Conservation (phyloP, 495 filamentous ascomycete species). For the Daldinia concentrica region DNA sequence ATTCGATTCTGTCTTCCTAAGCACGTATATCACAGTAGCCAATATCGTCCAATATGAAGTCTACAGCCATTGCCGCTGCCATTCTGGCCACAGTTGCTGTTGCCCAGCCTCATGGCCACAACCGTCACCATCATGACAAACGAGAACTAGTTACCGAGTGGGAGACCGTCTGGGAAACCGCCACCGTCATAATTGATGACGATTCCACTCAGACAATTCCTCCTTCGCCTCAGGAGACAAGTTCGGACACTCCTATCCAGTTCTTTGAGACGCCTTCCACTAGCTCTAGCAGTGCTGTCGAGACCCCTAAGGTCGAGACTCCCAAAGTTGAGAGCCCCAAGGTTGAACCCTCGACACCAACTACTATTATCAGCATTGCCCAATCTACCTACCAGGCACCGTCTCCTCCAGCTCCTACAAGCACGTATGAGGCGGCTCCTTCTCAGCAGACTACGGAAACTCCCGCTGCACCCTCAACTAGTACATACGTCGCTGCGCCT, state of each 20-base stretch:
- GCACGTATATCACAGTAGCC: conserved; percentile 12
- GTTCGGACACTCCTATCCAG: conserved; percentile 45
- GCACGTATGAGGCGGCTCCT: conserved; percentile 19
- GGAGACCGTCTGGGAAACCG: conserved; percentile 58
- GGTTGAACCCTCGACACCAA: conserved; percentile 11
- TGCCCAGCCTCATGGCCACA: conserved; percentile 57
- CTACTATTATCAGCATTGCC: conserved; percentile 23
- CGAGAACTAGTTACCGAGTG: conserved; percentile 57
- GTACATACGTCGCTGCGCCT: conserved; percentile 21
- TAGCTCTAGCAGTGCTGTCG: conserved; percentile 15
- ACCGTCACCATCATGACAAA: conserved; percentile 53
- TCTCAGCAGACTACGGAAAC: conserved; percentile 13
- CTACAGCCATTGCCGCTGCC: conserved; percentile 51
- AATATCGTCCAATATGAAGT: conserved; percentile 57
- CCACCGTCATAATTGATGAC: conserved; percentile 57
- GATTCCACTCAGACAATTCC: conserved; percentile 52
- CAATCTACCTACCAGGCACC: conserved; percentile 27
- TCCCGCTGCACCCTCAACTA: conserved; percentile 22
- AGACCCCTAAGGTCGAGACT: conserved; percentile 12
- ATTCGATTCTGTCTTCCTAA: conserved; percentile 19
- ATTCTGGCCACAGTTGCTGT: conserved; percentile 55
- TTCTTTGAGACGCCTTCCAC: conserved; percentile 51
- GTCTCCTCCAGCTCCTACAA: conserved; percentile 25
- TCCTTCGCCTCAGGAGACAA: conserved; percentile 42
- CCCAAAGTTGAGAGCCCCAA: conserved; percentile 1